Evolutionary conservation across 768 basidiomycete species (phyloP).

Genomic region (Symmetrospora coprosmae): DNA sequence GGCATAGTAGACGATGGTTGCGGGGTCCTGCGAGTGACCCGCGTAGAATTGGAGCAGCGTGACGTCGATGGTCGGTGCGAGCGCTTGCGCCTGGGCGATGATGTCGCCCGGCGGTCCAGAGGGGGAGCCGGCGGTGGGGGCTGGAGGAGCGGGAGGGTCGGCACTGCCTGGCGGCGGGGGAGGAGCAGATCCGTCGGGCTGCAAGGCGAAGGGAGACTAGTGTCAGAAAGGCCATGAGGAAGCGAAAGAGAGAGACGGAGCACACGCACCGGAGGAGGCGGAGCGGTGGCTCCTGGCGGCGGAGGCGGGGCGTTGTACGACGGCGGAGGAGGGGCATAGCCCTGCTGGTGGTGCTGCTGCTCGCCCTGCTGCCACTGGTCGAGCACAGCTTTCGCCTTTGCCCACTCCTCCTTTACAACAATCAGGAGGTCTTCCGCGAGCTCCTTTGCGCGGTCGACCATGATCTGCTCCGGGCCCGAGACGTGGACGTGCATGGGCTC

Average conservation of each 20-base stretch:
- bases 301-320: slow-evolving; percentile 11
- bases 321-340: slow-evolving; percentile 10
- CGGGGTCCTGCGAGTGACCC: slow-evolving; percentile 17
- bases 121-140: not conserved
- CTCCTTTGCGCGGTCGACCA: slow-evolving; percentile 71
- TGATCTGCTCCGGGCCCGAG: slow-evolving; percentile 80
- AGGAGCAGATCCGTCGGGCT: too few relatives aligned
- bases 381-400: slow-evolving; percentile 49
- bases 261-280: too few relatives aligned
- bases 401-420: slow-evolving; percentile 76
- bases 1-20: slow-evolving; percentile 17
- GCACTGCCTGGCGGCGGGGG: slow-evolving; percentile 5
- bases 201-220: too few relatives aligned
- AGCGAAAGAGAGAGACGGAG: too few relatives aligned
- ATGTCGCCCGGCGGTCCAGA: not conserved
- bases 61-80: slow-evolving; percentile 6
- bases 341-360: slow-evolving; percentile 3
- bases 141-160: slow-evolving; percentile 13
- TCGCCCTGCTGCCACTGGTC: slow-evolving; percentile 7
- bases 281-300: too few relatives aligned
- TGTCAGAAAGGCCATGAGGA: too few relatives aligned
- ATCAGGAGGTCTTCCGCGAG: slow-evolving; percentile 75
- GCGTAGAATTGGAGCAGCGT: slow-evolving; percentile 16
- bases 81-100: slow-evolving; percentile 15
- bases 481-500: slow-evolving; percentile 86